Evolutionary conservation across 2,329 filamentous ascomycete genomes (phyloP), one percentile per base, ranked within the genome.

Genomic region (Fusarium keratoplasticum): DNA sequence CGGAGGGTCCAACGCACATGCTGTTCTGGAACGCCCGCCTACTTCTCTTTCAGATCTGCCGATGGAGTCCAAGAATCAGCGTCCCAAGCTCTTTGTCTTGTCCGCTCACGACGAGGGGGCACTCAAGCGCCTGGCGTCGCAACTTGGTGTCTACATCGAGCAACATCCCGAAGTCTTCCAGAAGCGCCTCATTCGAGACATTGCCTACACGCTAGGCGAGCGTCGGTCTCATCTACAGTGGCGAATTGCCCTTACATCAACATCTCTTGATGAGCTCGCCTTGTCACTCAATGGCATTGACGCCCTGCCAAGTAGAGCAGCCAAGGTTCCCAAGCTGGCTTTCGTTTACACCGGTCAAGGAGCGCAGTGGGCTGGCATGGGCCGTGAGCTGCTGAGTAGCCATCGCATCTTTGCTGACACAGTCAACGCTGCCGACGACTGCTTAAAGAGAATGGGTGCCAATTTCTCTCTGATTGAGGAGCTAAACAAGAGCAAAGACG

Each of bases 281-380:
- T 22, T 36, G 3, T 44, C 61, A 10, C 66, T 69, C 0, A 33
- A 36, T 1, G 63, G 64, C 5, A 27, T 50, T 1, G 58, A 66
- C 8, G 33, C 64, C 2, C 33, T 29, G 1, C 62, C 52, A 1
- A 14, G 25, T 1, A 70, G 63, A 14, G 62, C 55, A 11, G 50
- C 59, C 6, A 64, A 54, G 14, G 29, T 64, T 9, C 52, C 47
- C 5, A 50, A 38, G 1, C 25, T 73, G 7, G 61, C 61, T 1
- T 73, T 74, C 11, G 57, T 74, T 18, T 73, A 69, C 25, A 73
- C 67, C 3, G 72, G 72, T 0, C 72, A 74, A 25, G 72, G 72
- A 16, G 72, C 72, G 7, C 70, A 74, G 36, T 73, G 63, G 61
- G 44, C 35, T 25, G 57, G 38, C 4, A 74, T 74, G 70, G 70